Percentiles rank a stretch among this genome's conserved stretches.
Evolutionary conservation across 2,329 filamentous ascomycete genomes (phyloP).

Genomic region (Pestalotiopsis sp.): DNA sequence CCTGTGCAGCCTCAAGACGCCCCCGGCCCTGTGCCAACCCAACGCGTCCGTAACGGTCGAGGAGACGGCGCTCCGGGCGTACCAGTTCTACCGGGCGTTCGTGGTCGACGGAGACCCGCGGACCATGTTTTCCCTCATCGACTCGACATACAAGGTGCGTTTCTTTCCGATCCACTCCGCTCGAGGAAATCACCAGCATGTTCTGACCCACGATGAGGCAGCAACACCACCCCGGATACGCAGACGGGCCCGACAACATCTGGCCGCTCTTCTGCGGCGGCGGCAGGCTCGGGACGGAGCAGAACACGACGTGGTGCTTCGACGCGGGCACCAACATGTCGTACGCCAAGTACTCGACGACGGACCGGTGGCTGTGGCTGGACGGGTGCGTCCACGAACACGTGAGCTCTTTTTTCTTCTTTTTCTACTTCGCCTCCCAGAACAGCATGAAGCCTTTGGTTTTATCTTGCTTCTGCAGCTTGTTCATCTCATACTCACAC

Average conservation of each 20-base stretch:
- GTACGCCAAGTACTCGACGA: constrained; percentile 39
- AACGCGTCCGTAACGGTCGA: constrained; percentile 35
- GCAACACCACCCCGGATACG: constrained; percentile 42
- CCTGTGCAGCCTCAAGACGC: constrained; percentile 36
- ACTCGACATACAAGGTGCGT: constrained; percentile 35
- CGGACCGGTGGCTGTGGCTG: constrained; percentile 42
- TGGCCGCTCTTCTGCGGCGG: constrained; percentile 42
- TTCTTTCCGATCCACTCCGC: neutral
- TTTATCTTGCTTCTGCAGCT: neutral
- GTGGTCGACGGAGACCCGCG: constrained; percentile 40
- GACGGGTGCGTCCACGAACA: constrained; percentile 43
- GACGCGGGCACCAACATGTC: constrained; percentile 42
- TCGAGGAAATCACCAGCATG: constrained; percentile 5
- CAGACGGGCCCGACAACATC: constrained; percentile 36
- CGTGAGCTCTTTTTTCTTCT: constrained; percentile 27
- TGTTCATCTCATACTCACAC: too few species aligned
- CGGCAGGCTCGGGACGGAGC: constrained; percentile 34
- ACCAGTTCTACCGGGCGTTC: constrained; percentile 43
- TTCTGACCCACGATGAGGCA: constrained; percentile 16
- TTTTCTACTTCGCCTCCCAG: neutral
- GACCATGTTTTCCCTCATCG: constrained; percentile 43
- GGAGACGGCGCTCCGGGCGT: constrained; percentile 39
- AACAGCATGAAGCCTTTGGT: neutral
- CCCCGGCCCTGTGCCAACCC: constrained; percentile 38
- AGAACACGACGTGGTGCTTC: constrained; percentile 38